phyloP scores from a whole-genome alignment of 2,329 filamentous ascomycete genomes.

The Arthrocladium fulminans region DNA sequence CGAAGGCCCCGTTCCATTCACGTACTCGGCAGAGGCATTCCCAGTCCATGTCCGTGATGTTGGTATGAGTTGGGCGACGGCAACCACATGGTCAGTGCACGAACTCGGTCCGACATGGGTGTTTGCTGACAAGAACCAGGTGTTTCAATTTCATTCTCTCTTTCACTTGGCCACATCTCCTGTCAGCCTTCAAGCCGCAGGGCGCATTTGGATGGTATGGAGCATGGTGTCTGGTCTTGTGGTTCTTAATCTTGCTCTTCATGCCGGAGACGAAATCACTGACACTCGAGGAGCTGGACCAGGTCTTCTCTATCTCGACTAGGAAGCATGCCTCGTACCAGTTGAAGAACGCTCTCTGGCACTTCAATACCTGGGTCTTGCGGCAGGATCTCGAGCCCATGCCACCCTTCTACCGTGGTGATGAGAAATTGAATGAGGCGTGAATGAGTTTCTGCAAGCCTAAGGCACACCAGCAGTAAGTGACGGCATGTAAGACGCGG shows the following conservation, averaged over 20 bases:
- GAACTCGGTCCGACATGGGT: background rate
- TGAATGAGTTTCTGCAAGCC: too few relatives aligned
- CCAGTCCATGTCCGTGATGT: slow-evolving; percentile 41
- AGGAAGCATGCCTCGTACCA: slow-evolving; percentile 34
- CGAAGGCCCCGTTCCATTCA: slow-evolving; percentile 48
- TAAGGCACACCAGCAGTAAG: too few relatives aligned
- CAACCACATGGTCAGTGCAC: slow-evolving; percentile 35
- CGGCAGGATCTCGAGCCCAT: slow-evolving; percentile 30
- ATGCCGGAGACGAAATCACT: slow-evolving; percentile 42
- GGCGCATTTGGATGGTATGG: slow-evolving; percentile 37
- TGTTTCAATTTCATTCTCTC: slow-evolving; percentile 48
- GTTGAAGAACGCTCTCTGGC: slow-evolving; percentile 31
- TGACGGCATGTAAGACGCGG: too few relatives aligned
- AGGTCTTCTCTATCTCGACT: slow-evolving; percentile 47
- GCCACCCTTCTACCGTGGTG: slow-evolving; percentile 28
- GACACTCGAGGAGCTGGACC: slow-evolving; percentile 41
- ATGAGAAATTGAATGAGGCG: slow-evolving; percentile 19
- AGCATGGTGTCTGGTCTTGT: slow-evolving; percentile 47
- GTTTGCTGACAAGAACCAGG: slow-evolving; percentile 42
- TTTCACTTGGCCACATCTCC: slow-evolving; percentile 45
- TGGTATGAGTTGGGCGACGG: slow-evolving; percentile 31
- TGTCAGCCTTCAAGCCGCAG: slow-evolving; percentile 33
- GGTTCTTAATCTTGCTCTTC: slow-evolving; percentile 51
- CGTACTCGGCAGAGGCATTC: slow-evolving; percentile 42
- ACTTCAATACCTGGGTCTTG: slow-evolving; percentile 33